Conservation (phyloP, 2,329 filamentous ascomycete species). For the Pestalotiopsis sp. region DNA sequence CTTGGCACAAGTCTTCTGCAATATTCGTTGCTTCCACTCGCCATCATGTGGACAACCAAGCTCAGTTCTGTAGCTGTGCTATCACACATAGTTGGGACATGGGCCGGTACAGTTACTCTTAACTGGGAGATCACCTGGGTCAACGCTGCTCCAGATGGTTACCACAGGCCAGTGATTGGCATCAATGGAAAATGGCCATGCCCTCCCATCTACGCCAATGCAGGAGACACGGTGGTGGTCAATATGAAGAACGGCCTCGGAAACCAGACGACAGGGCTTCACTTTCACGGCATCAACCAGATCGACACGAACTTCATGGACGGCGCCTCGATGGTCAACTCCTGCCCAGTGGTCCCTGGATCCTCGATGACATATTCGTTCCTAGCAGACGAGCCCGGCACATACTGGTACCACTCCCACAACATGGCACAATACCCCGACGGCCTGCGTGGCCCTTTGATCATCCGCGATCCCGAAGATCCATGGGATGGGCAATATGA, state of each 20-base stretch:
- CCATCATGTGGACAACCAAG: neutral
- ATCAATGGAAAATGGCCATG: slow-evolving; percentile 70
- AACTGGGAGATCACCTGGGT: slow-evolving; percentile 67
- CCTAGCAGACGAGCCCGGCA: slow-evolving; percentile 45
- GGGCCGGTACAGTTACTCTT: slow-evolving; percentile 51
- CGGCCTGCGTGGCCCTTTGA: slow-evolving; percentile 64
- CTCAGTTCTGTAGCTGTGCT: slow-evolving; percentile 19
- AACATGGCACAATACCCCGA: slow-evolving; percentile 68
- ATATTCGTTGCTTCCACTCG: neutral
- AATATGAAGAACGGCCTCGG: slow-evolving; percentile 52
- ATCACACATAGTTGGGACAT: slow-evolving; percentile 25
- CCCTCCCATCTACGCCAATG: slow-evolving; percentile 57
- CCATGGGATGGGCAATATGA: slow-evolving; percentile 58
- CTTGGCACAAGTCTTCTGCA: neutral
- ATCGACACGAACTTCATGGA: slow-evolving; percentile 63
- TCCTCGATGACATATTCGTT: slow-evolving; percentile 60
- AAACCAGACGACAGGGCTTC: slow-evolving; percentile 54
- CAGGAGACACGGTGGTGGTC: slow-evolving; percentile 54
- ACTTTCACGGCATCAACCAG: slow-evolving; percentile 66
- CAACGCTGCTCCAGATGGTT: slow-evolving; percentile 62
- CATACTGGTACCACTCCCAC: slow-evolving; percentile 65
- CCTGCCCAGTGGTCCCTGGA: slow-evolving; percentile 59
- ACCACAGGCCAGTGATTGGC: slow-evolving; percentile 60
- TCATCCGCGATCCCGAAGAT: slow-evolving; percentile 60
- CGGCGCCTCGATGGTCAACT: slow-evolving; percentile 57